Conservation (phyloP, 2,329 filamentous ascomycete species). For the Nakataea oryzae region DNA sequence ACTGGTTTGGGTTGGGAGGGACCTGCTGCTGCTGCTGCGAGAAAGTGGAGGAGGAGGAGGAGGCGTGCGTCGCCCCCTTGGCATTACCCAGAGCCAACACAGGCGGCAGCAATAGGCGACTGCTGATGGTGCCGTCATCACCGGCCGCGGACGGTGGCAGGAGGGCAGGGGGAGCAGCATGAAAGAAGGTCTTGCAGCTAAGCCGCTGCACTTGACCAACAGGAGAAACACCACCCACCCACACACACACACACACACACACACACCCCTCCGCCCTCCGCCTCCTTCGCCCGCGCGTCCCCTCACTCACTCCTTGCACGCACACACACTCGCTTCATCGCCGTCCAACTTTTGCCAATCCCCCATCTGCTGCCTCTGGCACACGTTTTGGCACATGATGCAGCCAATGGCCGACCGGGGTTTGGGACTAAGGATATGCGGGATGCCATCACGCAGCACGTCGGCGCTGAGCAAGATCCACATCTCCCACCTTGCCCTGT, state of each 20-base stretch:
- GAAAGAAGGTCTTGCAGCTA: not conserved
- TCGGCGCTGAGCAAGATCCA: not conserved
- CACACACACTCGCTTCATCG: not conserved
- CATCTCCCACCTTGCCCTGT: not conserved
- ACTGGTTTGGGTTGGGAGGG: not conserved
- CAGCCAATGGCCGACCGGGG: not conserved
- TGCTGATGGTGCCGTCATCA: not conserved
- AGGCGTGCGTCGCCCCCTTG: not conserved
- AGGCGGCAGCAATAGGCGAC: not conserved
- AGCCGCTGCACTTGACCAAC: not conserved
- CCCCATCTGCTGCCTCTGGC: not conserved
- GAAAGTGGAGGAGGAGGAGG: not conserved
- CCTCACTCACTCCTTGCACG: not conserved
- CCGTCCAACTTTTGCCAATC: not conserved
- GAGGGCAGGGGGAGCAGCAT: not conserved
- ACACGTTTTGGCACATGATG: not conserved
- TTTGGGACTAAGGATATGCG: too few relatives aligned
- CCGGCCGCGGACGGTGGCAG: too few relatives aligned
- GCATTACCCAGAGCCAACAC: not conserved
- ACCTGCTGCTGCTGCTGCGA: not conserved
- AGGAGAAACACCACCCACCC: not conserved
- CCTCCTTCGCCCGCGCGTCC: not conserved
- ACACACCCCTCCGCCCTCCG: not conserved
- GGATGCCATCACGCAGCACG: not conserved
- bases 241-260: not conserved